Evolutionary conservation across 352 stramenopile species (phyloP), one percentile per base, ranked within the genome.

Genomic region (Aphanomyces cochlioides): DNA sequence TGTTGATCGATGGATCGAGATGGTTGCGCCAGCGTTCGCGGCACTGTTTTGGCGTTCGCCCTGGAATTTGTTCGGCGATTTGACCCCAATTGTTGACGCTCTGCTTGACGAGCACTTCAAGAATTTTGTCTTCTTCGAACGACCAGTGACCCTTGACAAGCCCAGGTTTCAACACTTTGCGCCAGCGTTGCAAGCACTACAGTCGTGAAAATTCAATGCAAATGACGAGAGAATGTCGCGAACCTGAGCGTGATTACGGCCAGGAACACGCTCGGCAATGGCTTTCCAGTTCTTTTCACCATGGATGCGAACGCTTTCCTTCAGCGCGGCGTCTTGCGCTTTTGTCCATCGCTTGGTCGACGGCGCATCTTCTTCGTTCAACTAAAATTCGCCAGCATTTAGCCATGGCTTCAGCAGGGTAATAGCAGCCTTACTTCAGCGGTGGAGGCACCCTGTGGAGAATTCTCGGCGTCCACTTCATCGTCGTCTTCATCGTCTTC

Each of bases 61-160:
- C 96, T 5, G 93, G 95, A 71, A 98, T 96, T 37, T 87, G 81
- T 50, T 92, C 84, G 12, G 95, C 94, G 59, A 98, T 97, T 48
- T 95, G 83, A 3, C 85, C 90, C 94, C 94, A 98, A 80, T 97
- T 97, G 71, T 96, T 96, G 75, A 90, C 89, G 45, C 87, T 87
- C 61, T 92, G 83, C 17, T 87, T 92, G 47, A 97, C 89, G 28
- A 94, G 76, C 70, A 92, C 90, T 64, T 96, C 87, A 8, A 98
- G 90, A 56, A 98, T 92, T 48, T 93, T 81, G 78, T 98, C 95
- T 72, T 98, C 95, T 73, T 98, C 90, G 66, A 96, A 93, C 39
- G 85, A 97, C 95, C 95, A 98, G 64, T 96, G 92, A 54, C 93
- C 93, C 75, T 99, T 99, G 40, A 97, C 90, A 5, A 98, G 80